Evolutionary conservation across 805 yeast genomes (phyloP).

Genomic region (Kodamaea kakaduensis): DNA sequence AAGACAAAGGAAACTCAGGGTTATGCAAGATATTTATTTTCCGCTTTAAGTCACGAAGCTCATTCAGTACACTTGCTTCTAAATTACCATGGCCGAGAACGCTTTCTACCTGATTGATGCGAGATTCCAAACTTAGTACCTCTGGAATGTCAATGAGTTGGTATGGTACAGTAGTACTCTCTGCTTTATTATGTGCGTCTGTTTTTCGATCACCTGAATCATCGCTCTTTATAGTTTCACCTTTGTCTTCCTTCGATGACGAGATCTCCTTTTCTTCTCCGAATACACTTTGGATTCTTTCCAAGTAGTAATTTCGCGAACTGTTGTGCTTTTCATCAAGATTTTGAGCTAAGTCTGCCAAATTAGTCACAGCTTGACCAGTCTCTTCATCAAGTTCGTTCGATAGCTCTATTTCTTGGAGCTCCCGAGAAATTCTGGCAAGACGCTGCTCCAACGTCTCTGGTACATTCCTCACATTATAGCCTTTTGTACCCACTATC

Average conservation of each 20-base stretch:
- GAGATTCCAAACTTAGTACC: slow-evolving; percentile 22
- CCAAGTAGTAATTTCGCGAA: neutral
- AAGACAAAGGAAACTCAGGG: slow-evolving; percentile 28
- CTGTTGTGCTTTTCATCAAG: neutral
- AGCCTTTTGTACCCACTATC: slow-evolving; percentile 22
- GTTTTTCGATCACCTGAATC: too few relatives aligned
- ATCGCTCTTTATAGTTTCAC: neutral
- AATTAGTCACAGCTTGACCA: neutral
- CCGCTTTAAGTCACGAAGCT: slow-evolving; percentile 29
- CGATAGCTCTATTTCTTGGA: slow-evolving; percentile 30
- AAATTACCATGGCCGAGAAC: slow-evolving; percentile 17
- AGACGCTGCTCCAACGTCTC: slow-evolving; percentile 40
- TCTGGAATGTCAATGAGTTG: slow-evolving; percentile 8
- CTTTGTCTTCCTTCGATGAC: neutral
- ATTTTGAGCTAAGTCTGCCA: slow-evolving; percentile 3
- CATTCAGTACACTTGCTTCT: slow-evolving; percentile 20
- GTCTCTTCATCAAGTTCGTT: neutral
- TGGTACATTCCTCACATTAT: slow-evolving; percentile 16
- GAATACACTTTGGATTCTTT: neutral
- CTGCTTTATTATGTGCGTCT: too few relatives aligned
- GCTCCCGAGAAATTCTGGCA: slow-evolving; percentile 34
- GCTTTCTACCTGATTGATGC: slow-evolving; percentile 22
- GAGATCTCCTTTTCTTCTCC: neutral
- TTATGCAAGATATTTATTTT: slow-evolving; percentile 32
- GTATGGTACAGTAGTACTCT: too few relatives aligned